These are phyloP conservation scores for Talaromyces liani DNA, from an alignment of 495 filamentous ascomycete species.

Conservation along the genomic window DNA sequence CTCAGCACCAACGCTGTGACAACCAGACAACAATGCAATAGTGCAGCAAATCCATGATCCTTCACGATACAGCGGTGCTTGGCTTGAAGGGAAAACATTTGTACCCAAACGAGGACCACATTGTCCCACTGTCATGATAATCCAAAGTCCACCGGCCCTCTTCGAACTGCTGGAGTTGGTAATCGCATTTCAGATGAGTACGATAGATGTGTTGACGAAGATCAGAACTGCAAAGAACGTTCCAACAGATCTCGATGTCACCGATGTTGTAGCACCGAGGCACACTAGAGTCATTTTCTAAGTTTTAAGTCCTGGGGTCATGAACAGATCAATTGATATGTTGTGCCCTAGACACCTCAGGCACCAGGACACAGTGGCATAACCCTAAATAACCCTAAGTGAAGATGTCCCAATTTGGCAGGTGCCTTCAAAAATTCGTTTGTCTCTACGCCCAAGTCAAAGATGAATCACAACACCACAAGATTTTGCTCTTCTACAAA, in stretches of 20 bases:
- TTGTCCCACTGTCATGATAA: constrained; percentile 13
- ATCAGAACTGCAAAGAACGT: constrained; percentile 5
- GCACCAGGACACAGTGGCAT: no score
- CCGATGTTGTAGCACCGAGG: constrained; percentile 17
- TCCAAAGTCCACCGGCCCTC: constrained; percentile 12
- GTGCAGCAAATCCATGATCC: constrained; percentile 51
- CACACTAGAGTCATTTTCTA: no score
- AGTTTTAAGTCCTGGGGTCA: no score
- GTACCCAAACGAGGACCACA: constrained; percentile 49
- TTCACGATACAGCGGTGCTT: constrained; percentile 44
- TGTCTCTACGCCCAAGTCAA: no score
- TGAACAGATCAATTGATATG: no score
- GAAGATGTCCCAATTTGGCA: no score
- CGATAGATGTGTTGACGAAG: constrained; percentile 9
- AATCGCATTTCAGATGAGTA: constrained; percentile 9
- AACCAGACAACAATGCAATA: constrained; percentile 48
- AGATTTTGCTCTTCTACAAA: no score
- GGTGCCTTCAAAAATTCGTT: no score
- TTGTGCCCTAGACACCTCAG: no score
- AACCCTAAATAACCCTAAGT: no score
- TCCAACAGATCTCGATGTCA: constrained; percentile 20
- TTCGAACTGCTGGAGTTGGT: constrained; percentile 11
- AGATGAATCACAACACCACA: no score
- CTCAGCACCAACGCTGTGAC: constrained; percentile 39
- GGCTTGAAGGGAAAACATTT: constrained; percentile 43